Conservation (phyloP, 1,284 basidiomycete genomes). For the Megacollybia platyphylla region DNA sequence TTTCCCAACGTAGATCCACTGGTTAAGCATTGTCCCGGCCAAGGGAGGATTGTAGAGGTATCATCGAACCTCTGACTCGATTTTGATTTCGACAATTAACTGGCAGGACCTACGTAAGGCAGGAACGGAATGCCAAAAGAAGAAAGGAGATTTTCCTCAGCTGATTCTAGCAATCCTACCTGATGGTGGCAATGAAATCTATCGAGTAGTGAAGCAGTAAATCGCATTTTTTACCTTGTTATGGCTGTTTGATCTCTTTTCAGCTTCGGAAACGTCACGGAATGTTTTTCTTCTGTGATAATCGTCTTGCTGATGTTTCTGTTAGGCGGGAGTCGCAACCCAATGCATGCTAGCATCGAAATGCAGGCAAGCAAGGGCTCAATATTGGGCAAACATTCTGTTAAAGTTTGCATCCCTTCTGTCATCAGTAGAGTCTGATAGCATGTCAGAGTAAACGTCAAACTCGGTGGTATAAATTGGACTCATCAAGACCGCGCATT, state of each 20-base stretch:
- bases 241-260: slow-evolving; percentile 2
- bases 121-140: slow-evolving; percentile 12
- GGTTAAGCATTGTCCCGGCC: not conserved
- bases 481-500: slow-evolving; percentile 47
- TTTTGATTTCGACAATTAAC: not conserved
- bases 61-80: not conserved
- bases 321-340: slow-evolving; percentile 35
- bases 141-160: slow-evolving; percentile 28
- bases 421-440: not conserved
- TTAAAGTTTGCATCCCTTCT: slow-evolving; percentile 27
- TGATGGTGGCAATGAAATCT: slow-evolving; percentile 60
- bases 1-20: not conserved
- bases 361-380: slow-evolving; percentile 47
- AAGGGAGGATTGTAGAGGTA: not conserved
- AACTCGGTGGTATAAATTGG: slow-evolving; percentile 64
- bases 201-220: slow-evolving; percentile 66
- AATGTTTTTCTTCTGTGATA: slow-evolving; percentile 16
- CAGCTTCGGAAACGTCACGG: slow-evolving; percentile 60
- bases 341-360: slow-evolving; percentile 60
- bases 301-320: not conserved
- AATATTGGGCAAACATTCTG: slow-evolving; percentile 69
- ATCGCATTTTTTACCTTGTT: slow-evolving; percentile 12
- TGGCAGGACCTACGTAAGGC: not conserved
- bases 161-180: slow-evolving; percentile 63
- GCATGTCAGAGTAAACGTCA: slow-evolving; percentile 49